Base-by-base conservation (phyloP, 2,329 filamentous ascomycete species). In the Cladosporium sp. region DNA sequence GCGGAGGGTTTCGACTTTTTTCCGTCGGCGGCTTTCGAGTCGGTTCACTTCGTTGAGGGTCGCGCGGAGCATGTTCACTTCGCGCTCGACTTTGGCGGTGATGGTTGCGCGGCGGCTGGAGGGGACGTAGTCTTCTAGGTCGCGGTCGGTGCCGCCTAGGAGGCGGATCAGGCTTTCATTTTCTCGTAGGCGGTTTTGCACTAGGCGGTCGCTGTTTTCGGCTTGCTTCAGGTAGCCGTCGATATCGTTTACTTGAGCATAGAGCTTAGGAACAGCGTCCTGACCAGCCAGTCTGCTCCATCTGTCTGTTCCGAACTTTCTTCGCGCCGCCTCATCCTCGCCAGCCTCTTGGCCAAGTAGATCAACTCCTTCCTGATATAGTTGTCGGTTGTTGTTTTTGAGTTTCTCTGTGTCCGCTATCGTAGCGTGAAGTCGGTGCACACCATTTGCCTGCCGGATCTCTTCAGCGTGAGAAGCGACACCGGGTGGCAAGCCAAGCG, bases 391-490 rank as follows among this genome's bases (percentile, higher is more conserved):
- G 43, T 84, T 86, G 1, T 83, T 76, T 58, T 93, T 89, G 13
- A 99, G 74, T 68, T 92, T 96, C 43, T 91, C 85, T 1, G 91
- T 95, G 57, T 97, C 92, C 4, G 88, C 84, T 55, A 97, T 88
- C 4, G 88, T 89, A 47, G 84, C 80, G 47, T 88, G 82, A 0
- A 97, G 72, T 22, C 88, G 78, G 50, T 86, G 83, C 27, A 96
- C 74, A 0, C 89, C 92, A 62, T 96, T 90, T 50, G 91, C 88
- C 65, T 97, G 92, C 17, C 91, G 80, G 43, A 99, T 86, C 64
- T 97, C 93, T 65, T 97, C 92, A 0, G 92, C 92, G 60, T 96
- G 93, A 18, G 93, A 88, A 2, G 90, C 80, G 2, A 99, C 72
- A 13, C 83, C 88, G 0, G 89, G 88, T 0, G 93, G 93, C 3